Percentiles rank a stretch among this genome's conserved stretches.
These are phyloP conservation scores for Sphagnum contortum DNA, from an alignment of 225 moss, liverwort and hornwort genomes.

Conservation along the genomic window DNA sequence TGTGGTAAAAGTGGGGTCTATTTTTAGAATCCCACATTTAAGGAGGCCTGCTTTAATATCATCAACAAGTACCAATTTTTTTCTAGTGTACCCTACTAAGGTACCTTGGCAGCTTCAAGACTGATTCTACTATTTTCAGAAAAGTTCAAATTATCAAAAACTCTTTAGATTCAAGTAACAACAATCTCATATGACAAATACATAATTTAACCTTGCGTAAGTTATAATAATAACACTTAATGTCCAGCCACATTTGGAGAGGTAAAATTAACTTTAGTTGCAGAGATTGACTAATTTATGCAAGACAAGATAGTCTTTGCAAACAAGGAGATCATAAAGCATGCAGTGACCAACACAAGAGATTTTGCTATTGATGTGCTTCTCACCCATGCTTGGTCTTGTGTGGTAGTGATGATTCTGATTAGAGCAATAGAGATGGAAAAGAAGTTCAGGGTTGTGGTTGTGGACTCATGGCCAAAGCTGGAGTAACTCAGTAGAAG, in stretches of 20 bases:
- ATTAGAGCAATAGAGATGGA: conserved; percentile 71
- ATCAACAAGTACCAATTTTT: no score
- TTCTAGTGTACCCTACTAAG: no score
- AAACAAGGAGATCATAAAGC: conserved; percentile 81
- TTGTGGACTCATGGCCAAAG: conserved; percentile 87
- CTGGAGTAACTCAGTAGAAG: conserved; percentile 19
- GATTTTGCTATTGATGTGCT: conserved; percentile 64
- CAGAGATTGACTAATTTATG: conserved; percentile 67
- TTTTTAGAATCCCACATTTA: no score
- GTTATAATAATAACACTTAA: no score
- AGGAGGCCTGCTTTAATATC: no score
- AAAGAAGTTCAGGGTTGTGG: conserved; percentile 75
- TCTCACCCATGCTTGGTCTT: conserved; percentile 83
- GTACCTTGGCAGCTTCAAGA: no score
- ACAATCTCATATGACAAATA: no score
- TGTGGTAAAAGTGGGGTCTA: no score
- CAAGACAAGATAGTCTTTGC: conserved; percentile 87
- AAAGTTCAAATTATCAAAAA: no score
- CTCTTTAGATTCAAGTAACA: no score
- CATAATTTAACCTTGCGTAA: no score
- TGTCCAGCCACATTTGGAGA: conserved; percentile 10
- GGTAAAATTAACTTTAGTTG: conserved; percentile 61
- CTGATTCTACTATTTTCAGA: no score
- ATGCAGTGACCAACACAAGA: conserved; percentile 88
- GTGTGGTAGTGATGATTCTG: conserved; percentile 85